Evolutionary conservation across 768 basidiomycete genomes (phyloP), one percentile per base, ranked within the genome.

Genomic region (Boletus edulis): DNA sequence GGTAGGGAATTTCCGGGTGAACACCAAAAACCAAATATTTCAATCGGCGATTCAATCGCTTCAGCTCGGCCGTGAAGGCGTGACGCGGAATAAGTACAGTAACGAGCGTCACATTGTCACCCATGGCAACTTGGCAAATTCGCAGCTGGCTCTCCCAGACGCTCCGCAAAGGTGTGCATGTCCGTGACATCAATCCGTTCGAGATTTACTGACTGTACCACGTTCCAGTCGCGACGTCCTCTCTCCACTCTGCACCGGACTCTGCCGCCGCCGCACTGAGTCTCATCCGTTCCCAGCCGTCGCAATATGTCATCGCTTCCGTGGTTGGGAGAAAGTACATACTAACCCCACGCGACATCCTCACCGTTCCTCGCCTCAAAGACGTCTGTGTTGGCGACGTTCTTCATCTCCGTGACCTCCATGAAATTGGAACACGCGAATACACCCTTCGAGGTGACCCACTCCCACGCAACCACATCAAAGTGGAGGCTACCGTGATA

Each of bases 381-480:
- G 86, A 90, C 67, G 84, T 89, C 57, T 78, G 81, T 42, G 89
- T 97, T 51, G 97, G 97, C 24, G 91, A 96, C 65, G 78, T 87
- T 43, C 80, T 98, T 52, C 74, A 79, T 7, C 82, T 99, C 47
- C 87, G 89, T 61, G 79, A 94, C 62, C 87, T 99, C 54, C 86
- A 95, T 67, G 96, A 98, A 72, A 82, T 98, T 47, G 97, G 97
- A 61, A 95, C 94, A 47, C 85, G 95, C 62, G 94, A 98, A 71
- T 98, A 88, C 75, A 94, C 93, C 29, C 78, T 99, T 31, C 87
- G 91, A 54, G 85, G 91, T 43, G 82, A 84, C 62, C 87, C 92
- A 1, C 72, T 77, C 65, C 80, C 90, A 0, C 65, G 81, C 6
- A 75, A 78, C 52, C 76, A 81, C 38, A 85, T 97, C 60, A 79